phyloP scores from a whole-genome alignment of 495 filamentous ascomycete genomes.

The Neurospora pannonica region DNA sequence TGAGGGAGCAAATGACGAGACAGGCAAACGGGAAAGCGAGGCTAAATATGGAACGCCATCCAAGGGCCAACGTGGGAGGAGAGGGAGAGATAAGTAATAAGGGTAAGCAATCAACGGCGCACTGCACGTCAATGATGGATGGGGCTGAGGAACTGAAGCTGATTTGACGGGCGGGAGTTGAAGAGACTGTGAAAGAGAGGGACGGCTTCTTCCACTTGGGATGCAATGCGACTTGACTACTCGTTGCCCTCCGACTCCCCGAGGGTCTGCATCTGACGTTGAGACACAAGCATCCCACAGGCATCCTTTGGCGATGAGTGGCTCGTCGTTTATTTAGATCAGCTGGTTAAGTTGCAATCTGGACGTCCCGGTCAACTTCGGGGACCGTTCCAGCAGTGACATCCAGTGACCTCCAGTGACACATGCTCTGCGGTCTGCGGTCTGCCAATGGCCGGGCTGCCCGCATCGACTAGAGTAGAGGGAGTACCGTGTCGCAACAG shows the following conservation, averaged over 20 bases:
- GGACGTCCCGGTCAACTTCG: not conserved
- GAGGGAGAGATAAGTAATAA: not conserved
- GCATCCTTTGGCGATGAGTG: not conserved
- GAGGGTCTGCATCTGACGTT: not conserved
- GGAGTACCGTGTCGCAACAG: not conserved
- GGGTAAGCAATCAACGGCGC: not conserved
- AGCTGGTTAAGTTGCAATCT: not conserved
- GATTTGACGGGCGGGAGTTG: not conserved
- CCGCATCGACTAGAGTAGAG: not conserved
- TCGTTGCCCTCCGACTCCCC: not conserved
- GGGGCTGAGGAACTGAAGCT: not conserved
- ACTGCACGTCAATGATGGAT: not conserved
- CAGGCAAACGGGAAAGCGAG: not conserved
- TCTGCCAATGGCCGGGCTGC: not conserved
- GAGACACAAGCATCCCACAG: not conserved
- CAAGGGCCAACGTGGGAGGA: not conserved
- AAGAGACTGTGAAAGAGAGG: not conserved
- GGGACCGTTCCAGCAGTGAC: not conserved
- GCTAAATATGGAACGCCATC: not conserved
- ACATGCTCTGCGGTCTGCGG: not conserved
- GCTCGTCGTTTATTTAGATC: not conserved
- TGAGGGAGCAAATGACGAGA: not conserved
- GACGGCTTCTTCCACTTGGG: not conserved
- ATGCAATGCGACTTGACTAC: not conserved
- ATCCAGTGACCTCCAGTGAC: not conserved